Evolutionary conservation across 306 rosid genomes (phyloP), one percentile per base, ranked within the genome.

Genomic region (Gastrolobium villosum): DNA sequence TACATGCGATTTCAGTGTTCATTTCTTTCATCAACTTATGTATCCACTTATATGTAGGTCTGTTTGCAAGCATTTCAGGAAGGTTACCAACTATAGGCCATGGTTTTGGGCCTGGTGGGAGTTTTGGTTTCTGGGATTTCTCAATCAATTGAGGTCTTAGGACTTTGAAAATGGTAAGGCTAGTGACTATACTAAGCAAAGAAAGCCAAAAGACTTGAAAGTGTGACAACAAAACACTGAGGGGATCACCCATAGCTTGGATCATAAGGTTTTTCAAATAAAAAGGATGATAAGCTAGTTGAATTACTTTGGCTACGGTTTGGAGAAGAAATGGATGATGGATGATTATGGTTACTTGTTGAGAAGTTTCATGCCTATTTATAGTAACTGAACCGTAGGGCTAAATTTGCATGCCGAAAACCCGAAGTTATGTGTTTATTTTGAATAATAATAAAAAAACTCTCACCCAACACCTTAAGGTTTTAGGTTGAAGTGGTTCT

Each of bases 71-170:
- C 80, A 87, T 69, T 78, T 87, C 82, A 4, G 82, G 86, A 5
- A 87, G 65, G 26, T 78, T 70, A 1, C 90, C 88, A 1, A 84
- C 70, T 11, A 87, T 64, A n/a, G 86, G 84, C 86, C 86, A 85
- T 41, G 88, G 86, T 77, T 81, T 84, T 2, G 86, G 87, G 15
- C 86, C 84, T 0, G 90, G 86, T 1, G 86, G 84, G 1, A 79
- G 59, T 5, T 50, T 70, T 0, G 43, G 39, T 57, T 44, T 44
- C 2, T 0, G 31, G 13, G 44, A 8, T 7, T 32, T 53, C 36
- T 0, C 0, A 43, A 2, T 7, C 0, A 65, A 11, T 28, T 48
- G 2, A 50, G 53, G 5, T 50, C 3, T 49, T 5, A 64, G 34
- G 41, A 3, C 0, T 71, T 71, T 76, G 36, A 43, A 15, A 40